phyloP scores from a whole-genome alignment of 2,329 filamentous ascomycete genomes.

The Lojkania enalia region DNA sequence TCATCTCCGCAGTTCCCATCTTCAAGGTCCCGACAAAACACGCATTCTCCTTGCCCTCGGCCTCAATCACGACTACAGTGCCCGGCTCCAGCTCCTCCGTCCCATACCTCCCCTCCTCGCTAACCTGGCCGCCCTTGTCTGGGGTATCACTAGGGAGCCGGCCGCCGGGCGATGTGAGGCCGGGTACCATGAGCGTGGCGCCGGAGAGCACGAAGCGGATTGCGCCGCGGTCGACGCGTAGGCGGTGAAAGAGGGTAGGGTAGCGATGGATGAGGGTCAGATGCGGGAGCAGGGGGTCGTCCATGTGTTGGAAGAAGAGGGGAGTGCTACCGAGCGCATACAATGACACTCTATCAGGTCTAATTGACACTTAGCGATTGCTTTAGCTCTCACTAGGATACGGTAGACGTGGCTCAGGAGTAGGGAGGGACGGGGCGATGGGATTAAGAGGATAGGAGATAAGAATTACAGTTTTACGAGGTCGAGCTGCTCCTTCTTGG shows the following conservation, averaged over 20 bases:
- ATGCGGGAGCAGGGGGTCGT: conserved; percentile 80
- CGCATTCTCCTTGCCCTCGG: conserved; percentile 90
- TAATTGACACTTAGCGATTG: conserved; percentile 30
- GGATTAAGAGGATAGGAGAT: not conserved
- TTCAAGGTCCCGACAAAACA: conserved; percentile 86
- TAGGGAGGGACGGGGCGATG: not conserved
- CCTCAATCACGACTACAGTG: conserved; percentile 82
- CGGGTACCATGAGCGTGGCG: conserved; percentile 94
- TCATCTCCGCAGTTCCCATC: conserved; percentile 86
- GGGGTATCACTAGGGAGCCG: conserved; percentile 65
- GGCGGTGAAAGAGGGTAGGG: conserved; percentile 77
- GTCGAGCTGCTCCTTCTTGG: conserved; percentile 90
- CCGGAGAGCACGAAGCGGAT: conserved; percentile 95
- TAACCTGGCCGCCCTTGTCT: conserved; percentile 50
- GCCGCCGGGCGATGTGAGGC: conserved; percentile 82
- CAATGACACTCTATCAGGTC: conserved; percentile 83
- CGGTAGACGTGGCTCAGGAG: not conserved
- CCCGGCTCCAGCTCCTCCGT: conserved; percentile 72
- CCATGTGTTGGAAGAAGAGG: conserved; percentile 88
- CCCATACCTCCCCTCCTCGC: conserved; percentile 46
- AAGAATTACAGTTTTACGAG: conserved; percentile 75
- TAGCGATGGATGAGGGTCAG: conserved; percentile 88
- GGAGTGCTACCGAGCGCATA: conserved; percentile 79
- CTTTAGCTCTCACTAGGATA: not conserved
- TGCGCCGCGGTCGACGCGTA: conserved; percentile 92